phyloP scores from a whole-genome alignment of 2,329 filamentous ascomycete genomes.

The Cryphonectria parasitica region DNA sequence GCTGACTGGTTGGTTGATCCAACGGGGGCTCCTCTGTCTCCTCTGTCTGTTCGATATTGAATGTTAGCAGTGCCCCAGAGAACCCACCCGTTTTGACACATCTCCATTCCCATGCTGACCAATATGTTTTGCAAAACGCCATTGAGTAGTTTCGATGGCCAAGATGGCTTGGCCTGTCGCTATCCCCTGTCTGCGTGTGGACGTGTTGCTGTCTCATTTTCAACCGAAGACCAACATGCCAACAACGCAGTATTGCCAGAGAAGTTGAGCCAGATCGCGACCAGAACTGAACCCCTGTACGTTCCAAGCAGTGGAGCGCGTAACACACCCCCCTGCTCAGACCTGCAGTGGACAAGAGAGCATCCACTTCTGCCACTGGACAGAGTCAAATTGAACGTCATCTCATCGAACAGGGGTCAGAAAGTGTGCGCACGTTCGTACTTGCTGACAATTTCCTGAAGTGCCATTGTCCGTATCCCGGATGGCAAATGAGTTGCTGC shows the following conservation, averaged over 20 bases:
- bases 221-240: constrained; percentile 22
- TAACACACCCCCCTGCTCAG: constrained; percentile 15
- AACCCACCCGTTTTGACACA: background rate
- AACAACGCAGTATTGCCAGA: constrained; percentile 16
- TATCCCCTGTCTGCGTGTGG: background rate
- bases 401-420: constrained; percentile 25
- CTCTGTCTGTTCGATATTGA: background rate
- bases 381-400: constrained; percentile 30
- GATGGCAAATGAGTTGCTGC: background rate
- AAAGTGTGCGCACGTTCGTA: background rate
- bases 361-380: constrained; percentile 23
- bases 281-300: constrained; percentile 22
- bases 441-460: background rate
- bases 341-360: constrained; percentile 11
- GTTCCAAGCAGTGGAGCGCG: constrained; percentile 13
- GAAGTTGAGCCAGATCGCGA: constrained; percentile 22
- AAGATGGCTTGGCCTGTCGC: background rate
- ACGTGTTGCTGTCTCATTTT: constrained; percentile 25
- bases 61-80: background rate
- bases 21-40: background rate
- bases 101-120: background rate
- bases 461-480: constrained; percentile 7
- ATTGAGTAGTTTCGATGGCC: background rate
- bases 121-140: constrained; percentile 2
- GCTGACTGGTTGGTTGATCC: background rate